Base-by-base conservation (phyloP, 1,139 yeast species). In the Suhomyces guaymorum region DNA sequence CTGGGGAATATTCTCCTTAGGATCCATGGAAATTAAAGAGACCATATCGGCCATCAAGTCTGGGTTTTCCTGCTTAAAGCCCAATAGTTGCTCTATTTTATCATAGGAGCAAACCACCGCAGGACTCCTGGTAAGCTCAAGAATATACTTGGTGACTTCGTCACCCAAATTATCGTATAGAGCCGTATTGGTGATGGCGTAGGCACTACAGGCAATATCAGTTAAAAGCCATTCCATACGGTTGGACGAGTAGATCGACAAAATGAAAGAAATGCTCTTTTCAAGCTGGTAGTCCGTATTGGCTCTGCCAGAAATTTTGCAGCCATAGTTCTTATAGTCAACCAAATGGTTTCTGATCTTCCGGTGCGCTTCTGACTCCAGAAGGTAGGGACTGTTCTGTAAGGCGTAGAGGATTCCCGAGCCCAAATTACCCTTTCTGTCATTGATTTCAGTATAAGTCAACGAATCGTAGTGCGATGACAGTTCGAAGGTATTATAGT, bases 161-260 rank as follows among this genome's bases (percentile, higher is more conserved):
- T 54, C 55, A 2, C 73, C 73, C 43, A 66, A 59, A 26, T 68
- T 66, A 38, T 67, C 73, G 40, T 68, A 68, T 32, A 67, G 55
- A 1, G 71, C 66, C 12, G 72, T 65, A 38, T 54, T 59, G 25
- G 71, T 60, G 32, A 68, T 54, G 6, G 69, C 55, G 42, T 49
- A 63, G 15, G 66, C 53, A 3, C 59, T 44, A 39, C 70, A 65
- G 4, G 67, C 66, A 38, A 66, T 45, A 46, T 68, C 73, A 12
- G 68, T 46, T 30, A 67, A 44, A 3, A 60, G 41, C 73, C 73
- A 68, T 45, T 68, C 73, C 30, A 47, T 47, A 19, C 73, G 48
- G 43, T 66, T 68, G 24, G 61, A 59, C 4, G 69, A 51, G 37
- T 52, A 65, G 19, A 67, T 48, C 4, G 70, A 56, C 13, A 66